Base-by-base conservation (phyloP, 495 filamentous ascomycete genomes). In the Glarea lozoyensis region DNA sequence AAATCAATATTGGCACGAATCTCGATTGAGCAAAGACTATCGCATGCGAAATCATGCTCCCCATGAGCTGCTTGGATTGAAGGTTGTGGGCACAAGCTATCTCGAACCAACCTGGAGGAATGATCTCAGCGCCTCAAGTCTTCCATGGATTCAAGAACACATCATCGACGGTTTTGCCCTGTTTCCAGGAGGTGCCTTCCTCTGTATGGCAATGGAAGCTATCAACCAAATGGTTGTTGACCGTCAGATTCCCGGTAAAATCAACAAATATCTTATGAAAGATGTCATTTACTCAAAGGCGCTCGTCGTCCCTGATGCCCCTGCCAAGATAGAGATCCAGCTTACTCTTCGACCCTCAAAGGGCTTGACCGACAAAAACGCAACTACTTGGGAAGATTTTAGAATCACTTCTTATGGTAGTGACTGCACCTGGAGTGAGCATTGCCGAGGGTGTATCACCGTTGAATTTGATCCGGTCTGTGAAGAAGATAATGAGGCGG, bases 121-220 rank as follows among this genome's bases (percentile, higher is more conserved):
- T n/a, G 13, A 60, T 0, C 29, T 69, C 1, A 44, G 48, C 16
- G 29, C 37, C 12, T 27, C 55, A 4, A 35, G 55, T 13, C 20
- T 38, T 3, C 48, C 51, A 1, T 60, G 57, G 57, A 5, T 57
- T 0, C 25, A 19, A 40, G 57, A 53, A 17, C 57, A 60, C 30
- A 15, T 25, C 13, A 24, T 61, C 21, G 39, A 48, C 11, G 18
- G 17, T 0, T 9, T 25, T 2, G 25, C 45, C 4, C 16, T 61
- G 10, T 50, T 48, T 17, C 55, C 60, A 0, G 71, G 61, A 30
- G 72, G 68, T 0, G 49, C 46, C 12, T 73, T 69, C 32, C 43
- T 74, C 12, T 59, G 67, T 35, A 64, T 67, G 10, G 64, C 63
- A 4, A 59, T 35, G 5, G 42, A 45, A 20, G 43, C 29, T 40